Evolutionary conservation across 2,329 filamentous ascomycete genomes (phyloP).

Genomic region (Xylaria sp.): DNA sequence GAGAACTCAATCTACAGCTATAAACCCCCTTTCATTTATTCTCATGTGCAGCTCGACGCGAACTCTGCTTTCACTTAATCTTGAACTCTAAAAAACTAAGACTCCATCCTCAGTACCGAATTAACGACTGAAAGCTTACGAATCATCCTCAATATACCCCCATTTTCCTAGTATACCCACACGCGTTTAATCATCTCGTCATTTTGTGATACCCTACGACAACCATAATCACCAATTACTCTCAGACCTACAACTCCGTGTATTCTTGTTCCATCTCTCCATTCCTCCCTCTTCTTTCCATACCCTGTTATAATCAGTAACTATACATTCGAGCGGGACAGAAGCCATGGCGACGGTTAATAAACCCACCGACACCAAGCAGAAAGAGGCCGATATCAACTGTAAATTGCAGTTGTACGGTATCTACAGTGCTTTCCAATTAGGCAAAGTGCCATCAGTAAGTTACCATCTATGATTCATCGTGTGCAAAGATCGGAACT

Average conservation of each 20-base stretch:
- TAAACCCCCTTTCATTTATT: constrained; percentile 19
- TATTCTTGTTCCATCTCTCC: background rate
- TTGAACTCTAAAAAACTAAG: constrained; percentile 12
- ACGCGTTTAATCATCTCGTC: constrained; percentile 24
- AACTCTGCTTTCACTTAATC: constrained; percentile 9
- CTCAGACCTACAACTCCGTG: background rate
- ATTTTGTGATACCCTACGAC: constrained; percentile 38
- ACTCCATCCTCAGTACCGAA: background rate
- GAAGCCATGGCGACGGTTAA: constrained; percentile 66
- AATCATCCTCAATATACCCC: constrained; percentile 19
- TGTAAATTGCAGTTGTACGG: constrained; percentile 95
- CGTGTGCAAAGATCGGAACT: constrained; percentile 3
- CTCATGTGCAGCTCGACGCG: background rate
- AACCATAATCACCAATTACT: background rate
- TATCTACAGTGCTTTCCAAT: constrained; percentile 85
- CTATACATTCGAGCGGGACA: background rate
- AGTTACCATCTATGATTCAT: constrained; percentile 45
- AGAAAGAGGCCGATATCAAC: constrained; percentile 89
- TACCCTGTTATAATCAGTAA: constrained; percentile 10
- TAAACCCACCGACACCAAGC: constrained; percentile 75
- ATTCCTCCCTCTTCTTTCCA: background rate
- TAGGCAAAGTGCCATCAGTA: constrained; percentile 91
- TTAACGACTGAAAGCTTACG: background rate
- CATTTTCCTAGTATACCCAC: constrained; percentile 37
- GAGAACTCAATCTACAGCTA: background rate